Conservation (phyloP, 768 basidiomycete genomes). For the Serendipita vermifera region DNA sequence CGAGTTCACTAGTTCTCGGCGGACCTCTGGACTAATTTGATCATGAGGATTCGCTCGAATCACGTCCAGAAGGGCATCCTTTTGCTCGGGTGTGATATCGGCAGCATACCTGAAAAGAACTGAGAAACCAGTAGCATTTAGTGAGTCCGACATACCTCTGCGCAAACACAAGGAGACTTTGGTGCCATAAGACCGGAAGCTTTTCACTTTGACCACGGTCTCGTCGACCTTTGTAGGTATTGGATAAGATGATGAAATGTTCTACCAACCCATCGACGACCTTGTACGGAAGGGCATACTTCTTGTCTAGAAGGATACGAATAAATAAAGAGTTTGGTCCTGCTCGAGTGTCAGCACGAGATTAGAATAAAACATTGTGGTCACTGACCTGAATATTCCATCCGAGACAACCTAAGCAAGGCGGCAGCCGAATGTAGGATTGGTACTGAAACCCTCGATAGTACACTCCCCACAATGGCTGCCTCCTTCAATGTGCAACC, state of each 20-base stretch:
- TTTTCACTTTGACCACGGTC: conserved; percentile 57
- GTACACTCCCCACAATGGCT: conserved; percentile 81
- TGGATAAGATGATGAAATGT: conserved; percentile 94
- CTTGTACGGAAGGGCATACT: conserved; percentile 94
- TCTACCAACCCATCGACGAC: conserved; percentile 94
- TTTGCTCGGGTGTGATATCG: conserved; percentile 92
- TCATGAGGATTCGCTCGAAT: conserved; percentile 73
- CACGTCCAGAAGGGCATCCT: conserved; percentile 92
- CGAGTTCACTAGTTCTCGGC: conserved; percentile 78
- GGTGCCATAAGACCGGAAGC: conserved; percentile 97
- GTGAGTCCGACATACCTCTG: conserved; percentile 50
- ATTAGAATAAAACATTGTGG: not conserved
- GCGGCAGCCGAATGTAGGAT: conserved; percentile 96
- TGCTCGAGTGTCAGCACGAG: conserved; percentile 13
- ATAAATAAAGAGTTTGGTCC: conserved; percentile 96
- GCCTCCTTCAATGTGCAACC: conserved; percentile 92
- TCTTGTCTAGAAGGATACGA: conserved; percentile 92
- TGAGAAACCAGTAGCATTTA: not conserved
- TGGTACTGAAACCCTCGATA: conserved; percentile 83
- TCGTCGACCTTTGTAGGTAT: conserved; percentile 61
- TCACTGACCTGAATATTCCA: conserved; percentile 80
- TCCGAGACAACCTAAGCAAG: conserved; percentile 78
- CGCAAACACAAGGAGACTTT: conserved; percentile 84
- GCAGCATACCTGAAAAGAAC: conserved; percentile 59
- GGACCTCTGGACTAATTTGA: conserved; percentile 79